A percentile compares a stretch with the other conserved stretches of the same genome.
Evolutionary conservation across 371 early-diverging fungal genomes (phyloP).

Genomic region (Actinomortierella ambigua): DNA sequence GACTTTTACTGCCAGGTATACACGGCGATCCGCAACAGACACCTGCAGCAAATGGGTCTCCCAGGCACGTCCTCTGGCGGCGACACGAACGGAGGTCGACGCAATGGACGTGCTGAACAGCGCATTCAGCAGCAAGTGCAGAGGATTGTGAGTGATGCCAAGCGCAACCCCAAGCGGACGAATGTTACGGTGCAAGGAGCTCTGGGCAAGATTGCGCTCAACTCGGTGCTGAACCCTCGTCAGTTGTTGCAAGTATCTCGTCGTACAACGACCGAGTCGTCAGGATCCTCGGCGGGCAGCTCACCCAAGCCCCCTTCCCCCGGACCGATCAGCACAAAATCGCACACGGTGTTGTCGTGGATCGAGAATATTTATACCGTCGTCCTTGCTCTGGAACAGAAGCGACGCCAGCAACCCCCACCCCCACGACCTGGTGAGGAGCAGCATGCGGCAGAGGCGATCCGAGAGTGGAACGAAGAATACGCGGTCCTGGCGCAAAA

Average conservation of each 20-base stretch:
- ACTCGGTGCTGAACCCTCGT: conserved; percentile 88
- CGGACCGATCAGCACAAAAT: conserved; percentile 44
- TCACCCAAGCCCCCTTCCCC: conserved; percentile 40
- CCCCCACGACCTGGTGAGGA: conserved; percentile 52
- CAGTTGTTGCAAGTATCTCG: conserved; percentile 79
- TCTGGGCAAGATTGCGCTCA: conserved; percentile 91
- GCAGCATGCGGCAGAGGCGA: conserved; percentile 58
- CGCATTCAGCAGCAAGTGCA: conserved; percentile 94
- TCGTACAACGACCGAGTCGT: conserved; percentile 23
- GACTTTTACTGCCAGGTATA: conserved; percentile 96
- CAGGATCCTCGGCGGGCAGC: conserved; percentile 20
- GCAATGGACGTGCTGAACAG: conserved; percentile 62
- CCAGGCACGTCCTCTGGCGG: conserved; percentile 29
- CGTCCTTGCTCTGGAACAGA: conserved; percentile 83
- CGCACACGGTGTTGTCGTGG: conserved; percentile 64
- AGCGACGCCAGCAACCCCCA: conserved; percentile 70
- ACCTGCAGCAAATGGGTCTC: conserved; percentile 51
- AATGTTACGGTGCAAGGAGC: conserved; percentile 88
- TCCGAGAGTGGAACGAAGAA: conserved; percentile 60
- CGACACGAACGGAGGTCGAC: conserved; percentile 25
- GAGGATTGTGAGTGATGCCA: conserved; percentile 90
- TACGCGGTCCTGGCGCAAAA: conserved; percentile 57
- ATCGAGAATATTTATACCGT: conserved; percentile 81
- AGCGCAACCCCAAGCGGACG: conserved; percentile 82
- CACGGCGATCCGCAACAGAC: conserved; percentile 73